Base-by-base conservation (phyloP, 768 basidiomycete genomes). In the Tylopilus rubrobrunneus region DNA sequence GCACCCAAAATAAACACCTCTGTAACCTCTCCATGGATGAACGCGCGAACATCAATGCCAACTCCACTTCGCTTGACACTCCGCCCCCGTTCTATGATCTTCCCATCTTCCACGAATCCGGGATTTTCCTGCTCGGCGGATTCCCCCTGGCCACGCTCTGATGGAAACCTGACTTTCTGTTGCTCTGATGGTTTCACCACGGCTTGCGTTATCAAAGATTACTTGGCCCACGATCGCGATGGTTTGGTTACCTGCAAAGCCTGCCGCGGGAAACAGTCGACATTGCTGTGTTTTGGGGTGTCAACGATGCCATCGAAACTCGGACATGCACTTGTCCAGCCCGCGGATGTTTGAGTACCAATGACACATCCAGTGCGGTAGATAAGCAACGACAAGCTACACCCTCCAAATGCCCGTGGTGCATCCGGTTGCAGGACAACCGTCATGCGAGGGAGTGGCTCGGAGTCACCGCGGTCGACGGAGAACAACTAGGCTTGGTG, bases 201-300 rank as follows among this genome's bases (percentile, higher is more conserved):
- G 33, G 57, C 49, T 61, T 27, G 45, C 31, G 47, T 61, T 55
- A 51, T 53, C 58, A 56, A 55, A 88, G 86, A 52, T 62, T 83
- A 45, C 71, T 66, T 50, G 80, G 78, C 34, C 42, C 64, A 44
- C 49, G 51, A 25, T 89, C 87, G 9, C 73, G 72, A 41, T 90
- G 86, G 85, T 74, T 68, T 58, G 80, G 78, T 43, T 90, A 89
- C 68, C 63, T 90, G 6, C 79, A 85, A 58, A 82, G 83, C 11
- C 72, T 90, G 7, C 83, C 86, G n/a, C 54, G 62, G 41, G 65
- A 67, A 40, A 62, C 65, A 6, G 78, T 85, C 21, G 80, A 83
- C 52, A 73, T 87, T 31, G 84, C 85, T 33, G 55, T 84, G 19
- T 81, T 88, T 58, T 89, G 87, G 88, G 72, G 65, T 51, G 54